Base-by-base conservation (phyloP, 2,329 filamentous ascomycete species). In the Plenodomus biglobosus region DNA sequence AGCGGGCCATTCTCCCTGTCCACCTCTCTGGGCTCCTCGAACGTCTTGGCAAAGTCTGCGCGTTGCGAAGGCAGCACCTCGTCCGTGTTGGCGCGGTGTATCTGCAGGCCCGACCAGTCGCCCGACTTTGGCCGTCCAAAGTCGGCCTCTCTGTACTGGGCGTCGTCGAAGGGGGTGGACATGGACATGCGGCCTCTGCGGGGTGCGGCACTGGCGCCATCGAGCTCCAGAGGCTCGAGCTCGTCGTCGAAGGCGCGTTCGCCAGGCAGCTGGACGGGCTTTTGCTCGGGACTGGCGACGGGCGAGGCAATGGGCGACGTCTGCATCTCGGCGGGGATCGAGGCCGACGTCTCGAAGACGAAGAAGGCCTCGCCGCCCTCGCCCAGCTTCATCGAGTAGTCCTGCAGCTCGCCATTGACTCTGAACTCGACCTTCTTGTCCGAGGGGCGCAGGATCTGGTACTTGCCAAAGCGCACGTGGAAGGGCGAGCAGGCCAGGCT, bases 341-440 rank as follows among this genome's bases (percentile, higher is more conserved):
- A 87, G 60, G 92, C 90, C 44, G 86, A 87, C 8, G 94, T 99
- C 76, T 97, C 91, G 66, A 99, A 97, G 56, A 99, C 91, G 73
- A 99, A 99, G 76, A 99, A 99, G 20, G 94, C 94, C 76, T 99
- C 94, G 57, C 94, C 94, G 43, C 90, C 94, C 70, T 99, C 94
- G 38, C 94, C 94, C 17, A 99, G 81, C 76, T 99, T 99, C 94
- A 99, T 99, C 39, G 94, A 85, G 77, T 95, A 96, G 59, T 94
- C 81, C 71, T 96, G 91, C 74, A 94, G 95, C 52, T 82, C 76
- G 65, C 89, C 88, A 79, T 99, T 99, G 80, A 99, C 92, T 62
- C 83, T 83, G 76, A 99, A 99, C 75, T 97, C 92, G 66, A 99
- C 94, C 82, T 97, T 99, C 77, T 99, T 99, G 75, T 99, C 94